Percentiles rank a stretch among this genome's conserved stretches.
phyloP scores from a whole-genome alignment of 192 early-diverging fungal genomes.

The Coemansia sp. region DNA sequence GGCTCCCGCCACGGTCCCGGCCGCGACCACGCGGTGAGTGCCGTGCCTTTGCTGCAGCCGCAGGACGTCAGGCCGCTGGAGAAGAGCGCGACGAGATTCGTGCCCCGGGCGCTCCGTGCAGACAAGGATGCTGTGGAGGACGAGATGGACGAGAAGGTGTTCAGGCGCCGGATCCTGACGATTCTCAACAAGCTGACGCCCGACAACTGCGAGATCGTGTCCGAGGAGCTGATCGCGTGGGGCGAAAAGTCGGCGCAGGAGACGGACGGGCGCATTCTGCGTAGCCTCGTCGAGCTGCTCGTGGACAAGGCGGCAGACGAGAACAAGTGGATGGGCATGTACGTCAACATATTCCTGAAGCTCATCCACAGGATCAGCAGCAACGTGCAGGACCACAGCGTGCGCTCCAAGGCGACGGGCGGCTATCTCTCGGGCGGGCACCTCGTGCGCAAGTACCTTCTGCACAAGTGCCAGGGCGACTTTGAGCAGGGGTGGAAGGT shows the following conservation, averaged over 20 bases:
- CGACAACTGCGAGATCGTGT: constrained; percentile 88
- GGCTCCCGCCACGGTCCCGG: neutral
- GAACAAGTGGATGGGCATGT: constrained; percentile 80
- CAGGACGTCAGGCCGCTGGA: constrained; percentile 67
- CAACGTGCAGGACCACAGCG: constrained; percentile 59
- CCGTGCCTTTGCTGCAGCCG: no score
- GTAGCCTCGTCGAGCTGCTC: constrained; percentile 78
- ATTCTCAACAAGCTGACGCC: constrained; percentile 95
- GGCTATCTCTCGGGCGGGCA: constrained; percentile 53
- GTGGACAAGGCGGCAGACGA: constrained; percentile 96
- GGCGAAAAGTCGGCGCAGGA: constrained; percentile 67
- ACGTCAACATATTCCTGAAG: constrained; percentile 78
- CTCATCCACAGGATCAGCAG: constrained; percentile 63
- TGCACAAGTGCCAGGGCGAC: constrained; percentile 91
- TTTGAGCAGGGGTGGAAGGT: constrained; percentile 89
- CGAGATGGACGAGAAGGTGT: constrained; percentile 57
- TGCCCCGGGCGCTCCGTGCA: constrained; percentile 21
- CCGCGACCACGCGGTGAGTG: no score
- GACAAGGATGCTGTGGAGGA: constrained; percentile 39
- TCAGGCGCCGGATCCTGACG: constrained; percentile 75
- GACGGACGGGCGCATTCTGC: constrained; percentile 65
- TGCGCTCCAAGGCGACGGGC: constrained; percentile 50
- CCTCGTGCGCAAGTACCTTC: constrained; percentile 84
- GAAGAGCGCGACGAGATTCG: constrained; percentile 80
- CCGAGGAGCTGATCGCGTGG: constrained; percentile 77